Percentiles rank a stretch among this genome's conserved stretches.
phyloP scores from a whole-genome alignment of 2,329 filamentous ascomycete genomes.

The Stenocarpella maydis region DNA sequence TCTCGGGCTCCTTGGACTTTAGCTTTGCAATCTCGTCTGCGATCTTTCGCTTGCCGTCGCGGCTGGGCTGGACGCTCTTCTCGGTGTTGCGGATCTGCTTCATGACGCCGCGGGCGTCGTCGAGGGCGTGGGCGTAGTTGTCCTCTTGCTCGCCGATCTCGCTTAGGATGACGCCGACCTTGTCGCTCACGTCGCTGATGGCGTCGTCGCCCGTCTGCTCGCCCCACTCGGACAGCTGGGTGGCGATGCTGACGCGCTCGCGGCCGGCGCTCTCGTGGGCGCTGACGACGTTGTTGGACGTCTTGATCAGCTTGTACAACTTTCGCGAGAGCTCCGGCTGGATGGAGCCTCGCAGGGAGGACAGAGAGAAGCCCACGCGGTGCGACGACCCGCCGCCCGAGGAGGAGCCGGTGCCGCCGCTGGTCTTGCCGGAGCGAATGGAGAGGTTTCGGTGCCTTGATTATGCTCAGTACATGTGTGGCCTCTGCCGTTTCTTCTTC shows the following conservation, averaged over 20 bases:
- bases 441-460: slow-evolving; percentile 77
- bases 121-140: slow-evolving; percentile 82
- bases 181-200: slow-evolving; percentile 91
- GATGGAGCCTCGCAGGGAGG: slow-evolving; percentile 81
- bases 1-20: slow-evolving; percentile 91
- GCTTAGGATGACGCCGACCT: slow-evolving; percentile 89
- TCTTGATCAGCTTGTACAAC: slow-evolving; percentile 93
- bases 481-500: too few relatives aligned
- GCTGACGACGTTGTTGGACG: slow-evolving; percentile 86
- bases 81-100: slow-evolving; percentile 97
- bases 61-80: slow-evolving; percentile 90
- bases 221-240: slow-evolving; percentile 95
- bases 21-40: slow-evolving; percentile 90
- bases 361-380: slow-evolving; percentile 83
- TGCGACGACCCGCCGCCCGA: slow-evolving; percentile 44
- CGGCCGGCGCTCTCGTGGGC: slow-evolving; percentile 86
- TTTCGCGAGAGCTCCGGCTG: slow-evolving; percentile 90
- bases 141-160: slow-evolving; percentile 97
- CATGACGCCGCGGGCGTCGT: slow-evolving; percentile 82
- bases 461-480: neutral
- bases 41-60: slow-evolving; percentile 87
- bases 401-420: slow-evolving; percentile 47
- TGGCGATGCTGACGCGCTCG: slow-evolving; percentile 84
- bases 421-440: slow-evolving; percentile 68
- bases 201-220: slow-evolving; percentile 89